Conservation (phyloP, 768 basidiomycete species). For the Naganishia antarctica region DNA sequence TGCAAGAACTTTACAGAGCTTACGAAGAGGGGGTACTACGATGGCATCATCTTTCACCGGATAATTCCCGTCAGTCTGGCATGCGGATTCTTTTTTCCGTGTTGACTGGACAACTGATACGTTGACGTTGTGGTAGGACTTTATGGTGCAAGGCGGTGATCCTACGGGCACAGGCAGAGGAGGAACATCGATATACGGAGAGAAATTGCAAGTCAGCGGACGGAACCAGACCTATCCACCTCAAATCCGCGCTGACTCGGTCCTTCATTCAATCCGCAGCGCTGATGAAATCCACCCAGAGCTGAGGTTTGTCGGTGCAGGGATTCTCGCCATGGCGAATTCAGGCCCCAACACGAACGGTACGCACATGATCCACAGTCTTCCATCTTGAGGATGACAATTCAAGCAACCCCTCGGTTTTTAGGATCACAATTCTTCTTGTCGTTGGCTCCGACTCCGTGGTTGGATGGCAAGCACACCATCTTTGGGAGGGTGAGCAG, state of each 20-base stretch:
- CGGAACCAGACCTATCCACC: no score
- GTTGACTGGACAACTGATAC: not conserved
- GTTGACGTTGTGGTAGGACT: slow-evolving; percentile 59
- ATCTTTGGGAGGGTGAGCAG: slow-evolving; percentile 72
- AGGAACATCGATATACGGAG: slow-evolving; percentile 51
- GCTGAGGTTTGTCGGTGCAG: slow-evolving; percentile 88
- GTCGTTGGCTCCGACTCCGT: slow-evolving; percentile 50
- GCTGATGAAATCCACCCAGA: slow-evolving; percentile 89
- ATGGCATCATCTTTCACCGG: slow-evolving; percentile 81
- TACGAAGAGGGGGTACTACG: slow-evolving; percentile 87
- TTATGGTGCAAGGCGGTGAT: slow-evolving; percentile 94
- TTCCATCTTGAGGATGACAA: slow-evolving; percentile 39
- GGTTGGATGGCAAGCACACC: slow-evolving; percentile 52
- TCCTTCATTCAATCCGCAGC: no score
- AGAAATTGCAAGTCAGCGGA: slow-evolving; percentile 54
- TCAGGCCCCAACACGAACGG: slow-evolving; percentile 53
- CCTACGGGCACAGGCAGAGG: slow-evolving; percentile 94
- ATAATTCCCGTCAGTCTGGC: slow-evolving; percentile 68
- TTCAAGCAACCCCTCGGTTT: slow-evolving; percentile 35
- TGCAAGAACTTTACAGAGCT: slow-evolving; percentile 93
- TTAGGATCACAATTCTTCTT: slow-evolving; percentile 48
- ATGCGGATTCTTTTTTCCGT: not conserved
- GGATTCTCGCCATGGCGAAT: slow-evolving; percentile 64
- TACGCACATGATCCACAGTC: no score
- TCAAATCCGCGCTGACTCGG: no score